A percentile compares a stretch with the other conserved stretches of the same genome.
Conservation (phyloP, 1,284 basidiomycete species). For the Xerocomus amazonicus region DNA sequence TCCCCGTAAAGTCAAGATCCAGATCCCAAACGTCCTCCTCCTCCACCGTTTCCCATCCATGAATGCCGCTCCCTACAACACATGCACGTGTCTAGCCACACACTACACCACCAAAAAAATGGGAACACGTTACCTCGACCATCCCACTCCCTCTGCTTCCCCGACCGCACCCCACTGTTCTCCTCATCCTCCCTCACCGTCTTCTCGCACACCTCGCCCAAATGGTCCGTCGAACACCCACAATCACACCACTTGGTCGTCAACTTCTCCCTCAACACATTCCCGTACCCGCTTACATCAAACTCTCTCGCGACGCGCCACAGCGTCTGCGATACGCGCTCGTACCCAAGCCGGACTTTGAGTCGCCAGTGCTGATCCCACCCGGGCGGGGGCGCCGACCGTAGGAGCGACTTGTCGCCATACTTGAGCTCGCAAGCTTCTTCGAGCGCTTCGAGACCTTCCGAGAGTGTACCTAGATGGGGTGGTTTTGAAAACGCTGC, state of each 20-base stretch:
- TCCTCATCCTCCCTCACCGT: conserved; percentile 66
- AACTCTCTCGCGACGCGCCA: conserved; percentile 68
- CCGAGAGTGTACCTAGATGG: conserved; percentile 52
- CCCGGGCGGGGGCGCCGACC: conserved; percentile 35
- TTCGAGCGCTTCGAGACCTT: conserved; percentile 56
- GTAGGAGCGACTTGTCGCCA: conserved; percentile 32
- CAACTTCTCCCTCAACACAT: conserved; percentile 64
- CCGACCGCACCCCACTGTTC: conserved; percentile 47
- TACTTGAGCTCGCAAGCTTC: conserved; percentile 56
- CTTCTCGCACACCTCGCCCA: conserved; percentile 67
- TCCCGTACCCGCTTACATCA: conserved; percentile 64
- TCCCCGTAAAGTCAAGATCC: conserved; percentile 55
- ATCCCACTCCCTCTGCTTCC: conserved; percentile 69
- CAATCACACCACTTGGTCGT: conserved; percentile 72
- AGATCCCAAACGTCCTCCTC: conserved; percentile 73
- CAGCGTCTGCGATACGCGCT: conserved; percentile 54
- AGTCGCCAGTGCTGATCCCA: conserved; percentile 54
- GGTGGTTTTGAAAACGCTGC: conserved; percentile 59
- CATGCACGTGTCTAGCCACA: neutral
- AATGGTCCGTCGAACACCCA: conserved; percentile 69
- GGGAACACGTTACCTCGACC: conserved; percentile 44
- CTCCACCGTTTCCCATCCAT: conserved; percentile 64
- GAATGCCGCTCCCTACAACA: conserved; percentile 49
- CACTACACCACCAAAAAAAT: neutral
- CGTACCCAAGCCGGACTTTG: conserved; percentile 59